Evolutionary conservation across 495 filamentous ascomycete genomes (phyloP), one percentile per base, ranked within the genome.

Genomic region (Penicillium maclennaniae): DNA sequence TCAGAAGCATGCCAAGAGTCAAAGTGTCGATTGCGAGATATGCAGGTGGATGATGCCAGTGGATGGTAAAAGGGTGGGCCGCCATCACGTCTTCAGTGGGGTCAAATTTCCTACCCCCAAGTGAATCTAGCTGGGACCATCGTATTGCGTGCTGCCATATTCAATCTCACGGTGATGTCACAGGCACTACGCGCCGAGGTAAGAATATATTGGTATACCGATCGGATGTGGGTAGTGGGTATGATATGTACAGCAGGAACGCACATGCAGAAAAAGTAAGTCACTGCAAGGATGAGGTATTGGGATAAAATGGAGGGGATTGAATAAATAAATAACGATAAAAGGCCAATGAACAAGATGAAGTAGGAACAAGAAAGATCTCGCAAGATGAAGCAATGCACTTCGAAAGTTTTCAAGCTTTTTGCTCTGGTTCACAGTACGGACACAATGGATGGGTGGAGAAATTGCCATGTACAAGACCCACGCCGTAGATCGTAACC

Each of bases 31-130:
- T 54, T 41, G 43, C 56, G 51, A 51, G 43, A 48, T 59, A 40
- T 27, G 42, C 34, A 41, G 19, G 43, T 23, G 28, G 27, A 48
- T 39, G 37, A 45, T 53, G 49, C 45, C 16, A 45, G 49, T 42
- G 25, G 45, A 59, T 58, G 44, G 23, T 51, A 42, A 39, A 47
- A 60, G 23, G 23, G 45, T 56, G 56, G 56, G 49, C 46, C 56
- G 19, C 12, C 23, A 61, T 61, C 51, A 58, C 59, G 59, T 49
- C 59, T 53, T 61, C 28, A 28, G 43, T 21, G 34, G 45, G 21
- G 45, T 14, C 10, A 10, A 31, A 1, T 12, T 14, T 34, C 1
- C 1, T 4, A 34, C 31, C 14, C 31, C 10, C 14, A 10, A 34
- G 15, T 34, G 9, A 34, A 10, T 14, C 10, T 12, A 34, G 1